Evolutionary conservation across 1,284 basidiomycete genomes (phyloP), one percentile per base, ranked within the genome.

Genomic region (Trichosporon asahii): DNA sequence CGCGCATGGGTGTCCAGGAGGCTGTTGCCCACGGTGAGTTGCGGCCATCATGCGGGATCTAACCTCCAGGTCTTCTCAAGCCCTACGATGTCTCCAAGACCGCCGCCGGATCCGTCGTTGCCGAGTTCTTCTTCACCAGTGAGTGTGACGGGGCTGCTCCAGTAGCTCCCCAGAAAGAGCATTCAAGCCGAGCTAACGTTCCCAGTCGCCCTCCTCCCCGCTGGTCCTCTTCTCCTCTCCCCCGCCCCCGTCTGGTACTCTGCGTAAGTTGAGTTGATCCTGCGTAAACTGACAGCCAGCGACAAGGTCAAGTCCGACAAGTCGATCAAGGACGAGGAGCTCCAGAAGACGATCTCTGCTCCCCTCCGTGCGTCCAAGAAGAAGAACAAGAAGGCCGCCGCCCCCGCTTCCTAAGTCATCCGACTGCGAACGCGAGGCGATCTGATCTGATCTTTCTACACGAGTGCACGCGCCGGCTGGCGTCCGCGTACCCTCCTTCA

Each of bases 1-100:
- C 94, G 25, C 90, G 95, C 68, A 91, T 99, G 88, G 96, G 96
- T 77, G 88, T 99, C 40, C 91, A 94, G 83, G 96, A 99, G 86
- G 95, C 95, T 71, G 93, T 94, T 61, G 91, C 95, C 82, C 96
- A 99, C 84, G 89, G 89, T 79, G 60, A 67, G 75, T 69, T n/a
- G 9, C 12, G 11, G 31, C 29, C 29, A 35, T 21, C 27, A 21
- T 18, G 40, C 33, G 29, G 14, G 37, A 11, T 11, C 64, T 57
- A 27, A 35, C 33, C 61, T 29, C 2, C 64, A 80, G 79, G 79
- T 68, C 78, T 84, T 31, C 74, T 84, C 70, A 79, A 79, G 71
- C 78, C 83, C 70, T 84, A 84, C 74, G 82, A 83, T 70, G 82
- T 84, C 70, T 80, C 82, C 70, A 92, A 91, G 85, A 93, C 93